Evolutionary conservation across 2,329 filamentous ascomycete genomes (phyloP).

Genomic region (Tolypocladium endophyticum): DNA sequence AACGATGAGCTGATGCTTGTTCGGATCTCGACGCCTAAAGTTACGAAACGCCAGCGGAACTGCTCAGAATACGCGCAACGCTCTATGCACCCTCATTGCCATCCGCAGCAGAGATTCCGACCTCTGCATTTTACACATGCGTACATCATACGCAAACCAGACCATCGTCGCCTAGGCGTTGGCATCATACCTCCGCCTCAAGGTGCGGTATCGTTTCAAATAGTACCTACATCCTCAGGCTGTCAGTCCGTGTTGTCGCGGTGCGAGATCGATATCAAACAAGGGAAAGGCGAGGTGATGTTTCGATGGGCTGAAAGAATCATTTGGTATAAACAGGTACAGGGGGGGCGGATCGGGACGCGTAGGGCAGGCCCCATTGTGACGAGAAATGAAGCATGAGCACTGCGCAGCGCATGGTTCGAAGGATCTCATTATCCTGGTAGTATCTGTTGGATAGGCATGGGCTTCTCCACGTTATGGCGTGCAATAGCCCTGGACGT

Average conservation of each 20-base stretch:
- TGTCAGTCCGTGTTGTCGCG: conserved; percentile 1
- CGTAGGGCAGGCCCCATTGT: background rate
- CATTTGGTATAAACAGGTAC: background rate
- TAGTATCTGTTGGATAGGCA: background rate
- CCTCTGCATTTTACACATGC: background rate
- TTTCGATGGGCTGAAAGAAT: background rate
- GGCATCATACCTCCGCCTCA: conserved; percentile 68
- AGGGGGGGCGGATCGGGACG: background rate
- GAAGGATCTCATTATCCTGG: background rate
- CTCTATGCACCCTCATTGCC: background rate
- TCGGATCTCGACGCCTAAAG: background rate
- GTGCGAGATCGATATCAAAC: background rate
- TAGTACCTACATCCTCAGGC: conserved; percentile 55
- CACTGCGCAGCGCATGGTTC: background rate
- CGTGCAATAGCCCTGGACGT: background rate
- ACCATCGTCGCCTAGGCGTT: conserved; percentile 17
- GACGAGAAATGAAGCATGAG: background rate
- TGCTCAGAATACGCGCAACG: background rate
- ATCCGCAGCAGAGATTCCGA: background rate
- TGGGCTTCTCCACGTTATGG: background rate
- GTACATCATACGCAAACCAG: background rate
- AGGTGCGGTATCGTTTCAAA: conserved; percentile 77
- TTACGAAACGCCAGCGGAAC: background rate
- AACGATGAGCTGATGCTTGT: background rate
- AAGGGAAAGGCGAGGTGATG: background rate